Evolutionary conservation across 805 yeast species (phyloP).

Genomic region (Saccharomycopsis malanga): DNA sequence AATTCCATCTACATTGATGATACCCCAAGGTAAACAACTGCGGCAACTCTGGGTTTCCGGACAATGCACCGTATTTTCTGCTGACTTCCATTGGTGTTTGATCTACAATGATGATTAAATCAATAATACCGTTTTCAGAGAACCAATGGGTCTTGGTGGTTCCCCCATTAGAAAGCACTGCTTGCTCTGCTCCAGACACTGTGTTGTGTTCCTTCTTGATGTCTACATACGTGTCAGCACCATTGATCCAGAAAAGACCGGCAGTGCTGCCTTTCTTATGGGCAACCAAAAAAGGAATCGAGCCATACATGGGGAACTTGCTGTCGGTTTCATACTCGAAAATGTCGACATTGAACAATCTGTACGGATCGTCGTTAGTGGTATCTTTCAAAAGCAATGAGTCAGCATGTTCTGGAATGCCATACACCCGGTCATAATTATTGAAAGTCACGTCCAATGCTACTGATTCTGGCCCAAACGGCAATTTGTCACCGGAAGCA

Average conservation of each 20-base stretch:
- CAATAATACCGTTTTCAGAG: conserved; percentile 82
- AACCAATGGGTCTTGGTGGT: conserved; percentile 75
- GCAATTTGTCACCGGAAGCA: conserved; percentile 54
- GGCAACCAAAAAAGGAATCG: conserved; percentile 83
- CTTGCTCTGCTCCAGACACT: conserved; percentile 14
- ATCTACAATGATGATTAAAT: conserved; percentile 62
- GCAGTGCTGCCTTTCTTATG: conserved; percentile 48
- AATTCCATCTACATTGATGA: conserved; percentile 98
- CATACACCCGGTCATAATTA: conserved; percentile 62
- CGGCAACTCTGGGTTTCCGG: conserved; percentile 73
- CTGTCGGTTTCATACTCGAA: conserved; percentile 87
- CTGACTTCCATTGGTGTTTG: conserved; percentile 50
- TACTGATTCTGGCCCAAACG: conserved; percentile 85
- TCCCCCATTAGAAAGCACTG: conserved; percentile 12
- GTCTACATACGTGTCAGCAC: conserved; percentile 90
- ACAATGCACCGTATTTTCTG: conserved; percentile 53
- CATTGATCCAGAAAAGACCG: conserved; percentile 87
- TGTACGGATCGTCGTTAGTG: conserved; percentile 56
- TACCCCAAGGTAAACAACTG: conserved; percentile 76
- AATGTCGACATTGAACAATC: conserved; percentile 88
- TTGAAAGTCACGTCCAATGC: conserved; percentile 68
- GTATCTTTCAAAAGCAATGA: conserved; percentile 70
- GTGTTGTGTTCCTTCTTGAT: conserved; percentile 36
- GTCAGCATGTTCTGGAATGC: conserved; percentile 97
- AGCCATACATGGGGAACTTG: conserved; percentile 88